phyloP scores from a whole-genome alignment of 768 basidiomycete species.

The Lactarius hatsudake region DNA sequence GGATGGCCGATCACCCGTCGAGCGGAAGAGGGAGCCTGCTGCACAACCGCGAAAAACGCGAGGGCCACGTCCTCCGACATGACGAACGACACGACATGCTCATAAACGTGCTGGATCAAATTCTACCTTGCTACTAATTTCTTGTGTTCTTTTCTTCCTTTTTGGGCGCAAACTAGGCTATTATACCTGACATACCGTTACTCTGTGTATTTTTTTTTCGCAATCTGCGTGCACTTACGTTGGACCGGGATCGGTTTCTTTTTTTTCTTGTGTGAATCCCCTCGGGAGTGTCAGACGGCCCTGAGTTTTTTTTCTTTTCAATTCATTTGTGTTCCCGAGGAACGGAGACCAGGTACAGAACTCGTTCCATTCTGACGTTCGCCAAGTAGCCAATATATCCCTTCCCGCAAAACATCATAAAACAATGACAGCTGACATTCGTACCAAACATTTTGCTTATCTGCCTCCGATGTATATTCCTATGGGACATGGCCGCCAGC shows the following conservation, averaged over 20 bases:
- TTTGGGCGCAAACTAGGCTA: conserved; percentile 1
- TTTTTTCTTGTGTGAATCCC: neutral
- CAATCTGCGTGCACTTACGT: conserved; percentile 1
- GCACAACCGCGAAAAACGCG: conserved; percentile 14
- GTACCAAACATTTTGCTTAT: neutral
- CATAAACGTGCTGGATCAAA: neutral
- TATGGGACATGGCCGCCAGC: conserved; percentile 69
- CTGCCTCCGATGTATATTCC: conserved; percentile 45
- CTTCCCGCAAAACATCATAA: neutral
- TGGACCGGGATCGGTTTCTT: neutral
- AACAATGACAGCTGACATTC: neutral
- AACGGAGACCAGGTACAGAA: neutral
- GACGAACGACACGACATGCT: neutral
- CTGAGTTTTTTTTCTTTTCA: neutral
- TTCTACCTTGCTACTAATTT: neutral
- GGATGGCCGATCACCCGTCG: neutral
- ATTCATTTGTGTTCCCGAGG: neutral
- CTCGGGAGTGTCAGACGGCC: neutral
- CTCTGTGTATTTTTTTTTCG: conserved; percentile 2
- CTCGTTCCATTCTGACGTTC: neutral
- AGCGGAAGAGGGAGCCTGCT: conserved; percentile 1
- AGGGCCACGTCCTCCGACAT: conserved; percentile 3
- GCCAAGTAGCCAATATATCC: neutral
- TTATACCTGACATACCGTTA: conserved; percentile 1
- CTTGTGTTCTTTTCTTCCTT: too few relatives aligned